Evolutionary conservation across 306 rosid species (phyloP).

Genomic region (Macrotyloma uniflorum): DNA sequence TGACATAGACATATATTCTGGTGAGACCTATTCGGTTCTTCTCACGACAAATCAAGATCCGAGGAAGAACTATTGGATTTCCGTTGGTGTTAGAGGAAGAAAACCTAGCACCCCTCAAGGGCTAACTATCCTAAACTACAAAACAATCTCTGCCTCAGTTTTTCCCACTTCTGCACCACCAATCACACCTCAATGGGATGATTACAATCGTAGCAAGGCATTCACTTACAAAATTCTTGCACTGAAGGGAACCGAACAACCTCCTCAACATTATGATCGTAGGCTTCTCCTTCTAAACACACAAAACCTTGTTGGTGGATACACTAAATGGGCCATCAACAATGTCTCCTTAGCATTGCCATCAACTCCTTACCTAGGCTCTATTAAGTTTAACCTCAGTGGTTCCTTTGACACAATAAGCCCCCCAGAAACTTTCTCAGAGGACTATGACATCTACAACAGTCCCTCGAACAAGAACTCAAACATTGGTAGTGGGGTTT

Average conservation of each 20-base stretch:
- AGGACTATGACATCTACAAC: slow-evolving; percentile 46
- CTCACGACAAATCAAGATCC: slow-evolving; percentile 62
- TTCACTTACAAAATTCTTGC: slow-evolving; percentile 45
- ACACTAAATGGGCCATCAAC: slow-evolving; percentile 69
- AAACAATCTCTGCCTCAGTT: slow-evolving; percentile 45
- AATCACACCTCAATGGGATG: slow-evolving; percentile 62
- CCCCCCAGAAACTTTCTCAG: slow-evolving; percentile 54
- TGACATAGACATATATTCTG: slow-evolving; percentile 72
- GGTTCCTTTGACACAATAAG: slow-evolving; percentile 31
- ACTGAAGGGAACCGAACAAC: slow-evolving; percentile 47
- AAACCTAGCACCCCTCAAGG: slow-evolving; percentile 59
- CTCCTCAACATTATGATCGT: slow-evolving; percentile 49
- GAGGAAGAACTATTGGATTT: slow-evolving; percentile 62
- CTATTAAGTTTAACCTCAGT: slow-evolving; percentile 46
- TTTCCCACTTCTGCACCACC: slow-evolving; percentile 64
- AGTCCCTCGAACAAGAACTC: slow-evolving; percentile 51
- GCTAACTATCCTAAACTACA: slow-evolving; percentile 62
- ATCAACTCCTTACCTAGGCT: slow-evolving; percentile 60
- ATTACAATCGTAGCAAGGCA: slow-evolving; percentile 48
- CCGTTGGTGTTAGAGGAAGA: slow-evolving; percentile 69
- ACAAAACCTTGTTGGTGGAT: slow-evolving; percentile 59
- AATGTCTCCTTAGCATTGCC: slow-evolving; percentile 62
- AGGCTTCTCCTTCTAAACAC: slow-evolving; percentile 70
- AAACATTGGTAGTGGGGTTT: slow-evolving; percentile 47
- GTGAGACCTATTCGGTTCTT: slow-evolving; percentile 76